phyloP scores from a whole-genome alignment of 2,329 filamentous ascomycete genomes.

The Aspergillus quadricinctus region DNA sequence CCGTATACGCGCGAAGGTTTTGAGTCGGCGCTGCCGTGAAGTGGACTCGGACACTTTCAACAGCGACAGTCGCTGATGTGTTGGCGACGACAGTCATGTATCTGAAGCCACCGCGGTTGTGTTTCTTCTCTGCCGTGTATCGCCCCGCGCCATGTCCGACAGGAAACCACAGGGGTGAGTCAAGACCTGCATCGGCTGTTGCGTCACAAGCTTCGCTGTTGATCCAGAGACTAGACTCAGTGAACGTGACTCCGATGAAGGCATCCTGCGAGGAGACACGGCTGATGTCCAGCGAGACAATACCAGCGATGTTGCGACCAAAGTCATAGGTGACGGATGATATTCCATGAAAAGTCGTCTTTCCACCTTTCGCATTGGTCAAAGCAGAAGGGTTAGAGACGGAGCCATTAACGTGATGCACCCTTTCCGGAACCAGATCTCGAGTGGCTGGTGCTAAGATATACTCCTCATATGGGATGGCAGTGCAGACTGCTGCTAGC shows the following conservation, averaged over 20 bases:
- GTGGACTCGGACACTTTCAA: conserved; percentile 35
- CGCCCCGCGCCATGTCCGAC: conserved; percentile 29
- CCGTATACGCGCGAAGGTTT: conserved; percentile 46
- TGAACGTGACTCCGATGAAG: conserved; percentile 39
- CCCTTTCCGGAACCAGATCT: background rate
- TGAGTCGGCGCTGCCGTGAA: conserved; percentile 37
- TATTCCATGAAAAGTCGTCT: conserved; percentile 10
- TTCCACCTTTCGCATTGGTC: background rate
- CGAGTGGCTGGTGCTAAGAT: background rate
- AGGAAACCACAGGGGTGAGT: conserved; percentile 48
- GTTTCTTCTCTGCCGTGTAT: conserved; percentile 40
- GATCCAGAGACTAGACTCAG: conserved; percentile 46
- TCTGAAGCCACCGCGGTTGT: conserved; percentile 44
- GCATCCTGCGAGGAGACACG: conserved; percentile 18
- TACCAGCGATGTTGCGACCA: conserved; percentile 37
- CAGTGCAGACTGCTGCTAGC: background rate
- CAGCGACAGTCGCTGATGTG: conserved; percentile 36
- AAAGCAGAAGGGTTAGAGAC: background rate
- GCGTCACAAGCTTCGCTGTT: conserved; percentile 44
- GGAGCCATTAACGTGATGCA: background rate
- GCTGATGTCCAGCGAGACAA: conserved; percentile 32
- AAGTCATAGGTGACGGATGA: conserved; percentile 40
- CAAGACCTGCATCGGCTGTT: conserved; percentile 44
- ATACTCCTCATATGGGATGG: background rate
- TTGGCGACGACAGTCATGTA: conserved; percentile 46